Conservation (phyloP, 1,284 basidiomycete genomes). For the Megacollybia platyphylla region DNA sequence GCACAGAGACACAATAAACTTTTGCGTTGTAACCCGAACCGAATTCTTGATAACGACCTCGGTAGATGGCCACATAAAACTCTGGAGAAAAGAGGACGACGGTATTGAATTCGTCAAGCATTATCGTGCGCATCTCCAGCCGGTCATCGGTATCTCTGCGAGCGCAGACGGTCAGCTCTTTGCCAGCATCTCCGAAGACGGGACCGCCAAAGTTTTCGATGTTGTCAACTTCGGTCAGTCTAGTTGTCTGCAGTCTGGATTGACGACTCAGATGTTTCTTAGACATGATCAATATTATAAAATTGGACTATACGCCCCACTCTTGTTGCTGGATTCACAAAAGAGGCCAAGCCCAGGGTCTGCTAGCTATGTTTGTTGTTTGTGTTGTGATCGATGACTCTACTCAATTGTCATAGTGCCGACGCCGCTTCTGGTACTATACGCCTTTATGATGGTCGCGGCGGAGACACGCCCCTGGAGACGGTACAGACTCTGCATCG, state of each 20-base stretch:
- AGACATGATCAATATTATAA: conserved; percentile 99
- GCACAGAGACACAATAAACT: conserved; percentile 92
- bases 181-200: conserved; percentile 79
- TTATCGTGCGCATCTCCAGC: conserved; percentile 82
- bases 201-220: conserved; percentile 90
- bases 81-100: conserved; percentile 96
- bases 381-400: conserved; percentile 10
- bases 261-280: conserved; percentile 1
- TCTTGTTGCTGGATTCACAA: conserved; percentile 91
- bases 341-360: conserved; percentile 74
- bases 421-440: conserved; percentile 70
- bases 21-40: conserved; percentile 80
- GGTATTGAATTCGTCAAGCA: conserved; percentile 93
- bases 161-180: conserved; percentile 89
- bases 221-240: conserved; percentile 87
- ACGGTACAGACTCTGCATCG: conserved; percentile 71
- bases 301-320: conserved; percentile 74
- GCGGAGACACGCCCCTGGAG: conserved; percentile 66
- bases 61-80: conserved; percentile 88
- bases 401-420: conserved; percentile 35
- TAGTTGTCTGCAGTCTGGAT: background rate
- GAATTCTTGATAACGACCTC: conserved; percentile 93
- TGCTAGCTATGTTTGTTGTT: conserved; percentile 72
- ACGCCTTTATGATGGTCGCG: conserved; percentile 87
- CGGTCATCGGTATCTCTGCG: conserved; percentile 73